Evolutionary conservation across 176 grass and related monocot species (phyloP).

Genomic region (Thinopyrum elongatum): DNA sequence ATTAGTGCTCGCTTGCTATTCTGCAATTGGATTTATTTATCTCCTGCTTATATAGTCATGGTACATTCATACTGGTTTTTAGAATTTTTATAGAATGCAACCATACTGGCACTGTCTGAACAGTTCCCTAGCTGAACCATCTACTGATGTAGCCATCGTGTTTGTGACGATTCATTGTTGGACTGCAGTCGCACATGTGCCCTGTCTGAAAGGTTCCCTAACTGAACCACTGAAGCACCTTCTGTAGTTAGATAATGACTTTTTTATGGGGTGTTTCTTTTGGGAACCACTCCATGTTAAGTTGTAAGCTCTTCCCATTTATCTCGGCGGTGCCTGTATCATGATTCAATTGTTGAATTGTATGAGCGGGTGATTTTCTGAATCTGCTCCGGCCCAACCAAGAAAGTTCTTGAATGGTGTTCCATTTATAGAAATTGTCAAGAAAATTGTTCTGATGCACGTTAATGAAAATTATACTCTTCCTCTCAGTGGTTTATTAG

Average conservation of each 20-base stretch:
- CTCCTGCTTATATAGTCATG: neutral
- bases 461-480: neutral
- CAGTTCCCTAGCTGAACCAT: neutral
- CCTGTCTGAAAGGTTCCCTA: constrained; percentile 11
- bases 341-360: constrained; percentile 2
- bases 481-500: neutral
- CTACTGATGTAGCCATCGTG: neutral
- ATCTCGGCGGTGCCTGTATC: neutral
- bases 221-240: neutral
- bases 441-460: neutral
- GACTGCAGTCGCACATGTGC: neutral
- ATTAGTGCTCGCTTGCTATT: neutral
- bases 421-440: neutral
- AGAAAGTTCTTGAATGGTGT: neutral
- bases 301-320: neutral
- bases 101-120: neutral
- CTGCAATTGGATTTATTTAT: neutral
- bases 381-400: neutral
- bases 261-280: neutral
- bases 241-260: constrained; percentile 1
- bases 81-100: neutral
- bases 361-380: neutral
- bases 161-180: neutral
- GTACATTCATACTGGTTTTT: neutral
- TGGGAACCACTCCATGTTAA: neutral